A percentile compares a stretch with the other conserved stretches of the same genome.
Conservation (phyloP, 768 basidiomycete species). For the Hirschioporus abietinus region DNA sequence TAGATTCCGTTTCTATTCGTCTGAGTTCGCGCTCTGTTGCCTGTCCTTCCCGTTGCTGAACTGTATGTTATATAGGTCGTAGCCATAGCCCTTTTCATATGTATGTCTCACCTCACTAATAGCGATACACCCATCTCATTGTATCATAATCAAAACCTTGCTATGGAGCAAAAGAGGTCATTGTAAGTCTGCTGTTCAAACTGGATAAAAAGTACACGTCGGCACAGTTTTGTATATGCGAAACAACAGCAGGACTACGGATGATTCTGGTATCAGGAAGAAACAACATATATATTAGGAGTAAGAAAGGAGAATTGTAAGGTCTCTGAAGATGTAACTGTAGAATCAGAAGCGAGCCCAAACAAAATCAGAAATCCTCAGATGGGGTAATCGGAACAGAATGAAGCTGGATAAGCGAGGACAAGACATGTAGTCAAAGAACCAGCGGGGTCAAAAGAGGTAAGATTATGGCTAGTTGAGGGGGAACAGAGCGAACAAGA, state of each 20-base stretch:
- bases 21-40: neutral
- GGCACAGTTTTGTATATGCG: neutral
- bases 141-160: too few relatives aligned
- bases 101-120: neutral
- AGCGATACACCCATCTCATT: too few relatives aligned
- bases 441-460: neutral
- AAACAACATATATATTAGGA: neutral
- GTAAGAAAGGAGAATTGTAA: neutral
- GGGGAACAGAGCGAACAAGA: neutral
- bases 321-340: neutral
- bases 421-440: neutral
- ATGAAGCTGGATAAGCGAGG: neutral
- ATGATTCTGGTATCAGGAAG: neutral
- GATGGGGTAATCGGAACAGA: neutral
- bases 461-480: neutral
- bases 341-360: neutral
- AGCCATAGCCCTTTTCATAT: neutral
- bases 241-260: neutral
- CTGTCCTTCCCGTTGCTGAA: neutral
- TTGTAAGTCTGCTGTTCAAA: neutral
- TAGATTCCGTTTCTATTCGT: neutral
- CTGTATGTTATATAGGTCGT: neutral
- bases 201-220: neutral
- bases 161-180: neutral
- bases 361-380: neutral